Base-by-base conservation (phyloP, 129 eudicot genomes). In the Sambucus nigra region DNA sequence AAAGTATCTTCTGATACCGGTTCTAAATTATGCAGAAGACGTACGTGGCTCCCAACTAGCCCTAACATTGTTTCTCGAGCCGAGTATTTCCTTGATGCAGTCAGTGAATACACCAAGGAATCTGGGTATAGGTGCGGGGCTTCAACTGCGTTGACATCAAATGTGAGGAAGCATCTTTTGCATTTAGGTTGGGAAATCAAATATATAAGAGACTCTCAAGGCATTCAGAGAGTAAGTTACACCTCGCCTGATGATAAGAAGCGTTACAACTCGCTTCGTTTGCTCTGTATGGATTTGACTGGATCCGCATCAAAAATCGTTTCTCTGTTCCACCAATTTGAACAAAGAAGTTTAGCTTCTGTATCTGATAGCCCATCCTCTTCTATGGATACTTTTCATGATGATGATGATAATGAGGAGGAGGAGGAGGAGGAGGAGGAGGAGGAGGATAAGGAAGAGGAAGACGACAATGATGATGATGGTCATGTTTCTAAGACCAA, bases 141-240 rank as follows among this genome's bases (percentile, higher is more conserved):
- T 31, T 10, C 48, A 10, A 5, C 1, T 13, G 6, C 7, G 1
- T n/a, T 69, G 21, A 51, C 19, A 2, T 28, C 21, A 23, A 58
- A 79, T 20, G 65, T 57, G 21, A 68, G 80, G 55, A 68, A 72
- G 48, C 92, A 92, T 75, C 76, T 92, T 27, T 58, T 52, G 24
- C 69, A 50, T 77, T 13, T 86, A 54, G 94, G 87, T 39, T 92
- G 94, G 91, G 75, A 61, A 61, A 41, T 92, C 14, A 80, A 82
- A 58, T 20, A 9, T 18, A 41, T 13, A 11, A 62, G 3, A 18
- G 75, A 2, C n/a, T n/a, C n/a, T 20, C 25, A 29, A 11, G 27
- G 41, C 22, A n/a, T 8, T 5, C 0, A 2, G 24, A 51, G 82
- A 58, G 26, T 67, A 8, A 84, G 94, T 33, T 92, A 82, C 63